These are phyloP conservation scores for Curvularia sp. DNA, from an alignment of 2,329 filamentous ascomycete genomes.

Conservation along the genomic window DNA sequence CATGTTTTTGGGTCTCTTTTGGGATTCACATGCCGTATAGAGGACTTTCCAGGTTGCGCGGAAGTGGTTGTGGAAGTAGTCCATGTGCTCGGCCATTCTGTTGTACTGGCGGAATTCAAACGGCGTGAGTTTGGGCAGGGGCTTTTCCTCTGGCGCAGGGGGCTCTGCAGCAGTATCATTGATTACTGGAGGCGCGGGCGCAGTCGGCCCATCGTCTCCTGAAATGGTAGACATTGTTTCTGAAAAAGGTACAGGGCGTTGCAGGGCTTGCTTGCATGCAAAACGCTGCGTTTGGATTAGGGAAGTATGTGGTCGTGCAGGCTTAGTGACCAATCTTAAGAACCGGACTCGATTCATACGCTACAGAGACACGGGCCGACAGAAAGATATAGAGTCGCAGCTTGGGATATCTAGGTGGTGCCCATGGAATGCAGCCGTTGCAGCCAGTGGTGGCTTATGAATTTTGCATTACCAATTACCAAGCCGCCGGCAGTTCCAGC, in stretches of 20 bases:
- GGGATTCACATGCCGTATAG: slow-evolving; percentile 67
- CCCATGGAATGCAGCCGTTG: slow-evolving; percentile 9
- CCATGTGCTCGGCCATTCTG: slow-evolving; percentile 76
- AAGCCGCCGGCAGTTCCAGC: slow-evolving; percentile 26
- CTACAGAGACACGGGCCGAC: not conserved
- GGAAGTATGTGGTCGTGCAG: not conserved
- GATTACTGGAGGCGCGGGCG: slow-evolving; percentile 7
- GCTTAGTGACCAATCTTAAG: slow-evolving; percentile 8
- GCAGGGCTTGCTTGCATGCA: slow-evolving; percentile 3
- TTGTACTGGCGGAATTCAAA: slow-evolving; percentile 75
- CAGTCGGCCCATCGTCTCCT: slow-evolving; percentile 8
- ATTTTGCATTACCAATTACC: slow-evolving; percentile 19
- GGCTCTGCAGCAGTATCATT: slow-evolving; percentile 6
- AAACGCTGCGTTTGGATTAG: slow-evolving; percentile 1
- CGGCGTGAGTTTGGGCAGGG: slow-evolving; percentile 68
- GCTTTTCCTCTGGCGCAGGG: slow-evolving; percentile 33
- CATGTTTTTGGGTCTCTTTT: slow-evolving; percentile 67
- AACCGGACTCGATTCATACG: slow-evolving; percentile 17
- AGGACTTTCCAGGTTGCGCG: slow-evolving; percentile 70
- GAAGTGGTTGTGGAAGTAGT: slow-evolving; percentile 62
- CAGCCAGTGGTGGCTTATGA: slow-evolving; percentile 27
- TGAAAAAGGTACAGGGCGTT: not conserved
- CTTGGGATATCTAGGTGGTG: slow-evolving; percentile 13
- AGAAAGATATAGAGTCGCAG: not conserved
- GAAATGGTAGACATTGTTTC: slow-evolving; percentile 14